A percentile compares a stretch with the other conserved stretches of the same genome.
phyloP scores from a whole-genome alignment of 352 stramenopile genomes.

The Poterioochromonas sp. region DNA sequence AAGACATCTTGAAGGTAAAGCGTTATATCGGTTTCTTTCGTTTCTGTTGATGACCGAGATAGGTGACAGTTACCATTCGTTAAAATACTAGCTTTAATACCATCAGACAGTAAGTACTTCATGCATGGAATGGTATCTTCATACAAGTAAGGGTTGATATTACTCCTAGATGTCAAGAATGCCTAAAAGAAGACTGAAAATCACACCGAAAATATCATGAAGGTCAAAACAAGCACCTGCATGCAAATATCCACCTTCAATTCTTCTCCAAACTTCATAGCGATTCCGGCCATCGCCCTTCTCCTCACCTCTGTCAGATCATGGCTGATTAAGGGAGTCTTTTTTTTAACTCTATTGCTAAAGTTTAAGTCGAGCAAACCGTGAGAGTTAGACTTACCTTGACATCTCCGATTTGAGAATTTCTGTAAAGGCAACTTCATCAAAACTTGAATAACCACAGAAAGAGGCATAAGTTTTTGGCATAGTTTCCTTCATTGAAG shows the following conservation, averaged over 20 bases:
- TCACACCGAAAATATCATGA: background rate
- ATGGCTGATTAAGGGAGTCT: constrained; percentile 2
- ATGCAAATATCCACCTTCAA: background rate
- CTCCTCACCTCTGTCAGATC: constrained; percentile 7
- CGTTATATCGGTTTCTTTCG: background rate
- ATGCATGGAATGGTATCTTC: background rate
- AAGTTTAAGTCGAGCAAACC: background rate
- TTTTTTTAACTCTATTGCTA: background rate
- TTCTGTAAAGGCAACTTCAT: background rate
- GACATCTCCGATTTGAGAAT: background rate
- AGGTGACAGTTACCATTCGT: constrained; percentile 31
- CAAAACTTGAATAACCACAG: background rate
- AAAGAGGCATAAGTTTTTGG: background rate
- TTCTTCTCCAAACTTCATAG: background rate
- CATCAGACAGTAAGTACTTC: background rate
- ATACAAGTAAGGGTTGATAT: background rate
- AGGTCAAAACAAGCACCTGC: background rate
- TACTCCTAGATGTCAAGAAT: background rate
- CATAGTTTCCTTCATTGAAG: background rate
- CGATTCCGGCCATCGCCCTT: background rate
- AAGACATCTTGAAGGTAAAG: background rate
- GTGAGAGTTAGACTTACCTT: background rate
- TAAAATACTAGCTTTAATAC: background rate
- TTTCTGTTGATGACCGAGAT: too few species aligned
- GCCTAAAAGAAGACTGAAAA: background rate